Base-by-base conservation (phyloP, 2,329 filamentous ascomycete species). In the Camillea tinctor region DNA sequence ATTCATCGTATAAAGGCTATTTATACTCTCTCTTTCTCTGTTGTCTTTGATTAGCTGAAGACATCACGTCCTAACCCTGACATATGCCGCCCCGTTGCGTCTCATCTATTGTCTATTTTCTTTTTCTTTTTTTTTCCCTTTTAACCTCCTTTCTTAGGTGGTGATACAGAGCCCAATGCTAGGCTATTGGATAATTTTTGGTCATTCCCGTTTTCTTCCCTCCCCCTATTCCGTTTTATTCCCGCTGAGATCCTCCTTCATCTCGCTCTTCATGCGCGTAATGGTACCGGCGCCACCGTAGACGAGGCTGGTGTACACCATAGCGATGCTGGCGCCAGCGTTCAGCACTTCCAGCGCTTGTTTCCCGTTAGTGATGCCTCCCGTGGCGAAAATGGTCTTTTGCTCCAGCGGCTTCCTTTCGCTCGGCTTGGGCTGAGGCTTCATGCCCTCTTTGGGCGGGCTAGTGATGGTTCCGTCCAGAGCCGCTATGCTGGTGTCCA, bases 341-440 rank as follows among this genome's bases (percentile, higher is more conserved):
- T 96, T 91, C 54, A 98, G 81, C 6, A 94, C 86, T 76, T 91
- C 83, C 15, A 91, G 79, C 8, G 92, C 96, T 77, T 98, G 89
- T 64, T 89, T 83, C 4, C 95, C 95, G 65, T 89, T 94, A 1
- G 90, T 95, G 71, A 99, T 94, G 19, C 95, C 95, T 1, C 95
- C 95, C 0, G 92, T 95, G 0, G 94, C 94, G 72, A 98, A 98
- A 62, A 99, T 90, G 56, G 93, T 88, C 77, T 97, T 97, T 53
- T 82, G 82, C 61, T 79, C 69, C 40, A 62, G 50, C 6, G 55
- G 58, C n/a, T 59, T 57, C 36, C 22, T 58, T 2, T 61, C 50
- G 19, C 58, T 52, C 15, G 59, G 21, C 30, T 58, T 65, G 2
- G 49, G 51, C 23, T 58, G 92, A 92, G 1, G 79, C 57, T 75